Evolutionary conservation across 2,329 filamentous ascomycete genomes (phyloP).

Genomic region (Pezicula rhizophila): DNA sequence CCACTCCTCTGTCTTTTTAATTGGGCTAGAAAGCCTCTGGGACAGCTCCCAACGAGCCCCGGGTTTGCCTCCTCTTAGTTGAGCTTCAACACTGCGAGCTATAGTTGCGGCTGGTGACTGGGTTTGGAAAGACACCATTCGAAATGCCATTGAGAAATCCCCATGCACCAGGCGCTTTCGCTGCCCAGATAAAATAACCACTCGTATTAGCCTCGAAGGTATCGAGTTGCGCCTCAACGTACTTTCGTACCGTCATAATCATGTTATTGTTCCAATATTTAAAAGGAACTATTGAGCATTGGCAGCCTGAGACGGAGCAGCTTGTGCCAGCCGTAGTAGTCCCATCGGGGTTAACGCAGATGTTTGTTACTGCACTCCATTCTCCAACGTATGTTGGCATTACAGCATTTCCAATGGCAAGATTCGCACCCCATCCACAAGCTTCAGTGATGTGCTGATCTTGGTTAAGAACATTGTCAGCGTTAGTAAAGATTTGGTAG

Average conservation of each 20-base stretch:
- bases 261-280: constrained; percentile 29
- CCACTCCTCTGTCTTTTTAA: no score
- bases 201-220: constrained; percentile 30
- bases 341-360: constrained; percentile 34
- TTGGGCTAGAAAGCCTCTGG: not conserved
- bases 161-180: constrained; percentile 32
- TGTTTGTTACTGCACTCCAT: constrained; percentile 32
- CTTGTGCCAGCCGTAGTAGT: constrained; percentile 27
- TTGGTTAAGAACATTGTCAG: constrained; percentile 30
- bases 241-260: constrained; percentile 28
- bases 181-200: constrained; percentile 37
- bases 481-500: constrained; percentile 32
- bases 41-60: constrained; percentile 4
- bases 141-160: constrained; percentile 30
- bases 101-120: constrained; percentile 22
- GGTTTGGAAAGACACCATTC: constrained; percentile 30
- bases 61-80: constrained; percentile 6
- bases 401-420: constrained; percentile 21
- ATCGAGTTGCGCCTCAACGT: constrained; percentile 35
- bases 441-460: constrained; percentile 32
- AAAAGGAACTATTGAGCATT: constrained; percentile 29
- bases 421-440: constrained; percentile 29
- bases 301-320: constrained; percentile 29
- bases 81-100: constrained; percentile 13
- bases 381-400: constrained; percentile 35